A percentile compares a stretch with the other conserved stretches of the same genome.
These are phyloP conservation scores for Chrysoporthe cubensis DNA, from an alignment of 2,329 filamentous ascomycete genomes.

Conservation along the genomic window DNA sequence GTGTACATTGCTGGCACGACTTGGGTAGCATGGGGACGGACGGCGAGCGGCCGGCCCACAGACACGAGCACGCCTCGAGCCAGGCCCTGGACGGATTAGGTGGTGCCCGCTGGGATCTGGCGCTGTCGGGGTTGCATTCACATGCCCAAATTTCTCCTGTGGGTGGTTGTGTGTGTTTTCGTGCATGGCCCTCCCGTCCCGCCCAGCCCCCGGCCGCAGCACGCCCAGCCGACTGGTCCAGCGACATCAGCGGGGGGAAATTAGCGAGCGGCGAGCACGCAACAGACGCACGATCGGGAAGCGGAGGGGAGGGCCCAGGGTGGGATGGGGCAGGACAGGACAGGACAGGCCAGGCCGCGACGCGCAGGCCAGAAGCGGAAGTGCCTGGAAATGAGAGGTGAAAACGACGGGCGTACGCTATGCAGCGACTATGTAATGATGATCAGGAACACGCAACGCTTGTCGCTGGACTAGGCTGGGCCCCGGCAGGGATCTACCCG, in stretches of 20 bases:
- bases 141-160: neutral
- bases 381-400: neutral
- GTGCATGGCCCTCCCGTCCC: neutral
- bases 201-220: neutral
- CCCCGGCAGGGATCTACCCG: constrained; percentile 1
- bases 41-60: neutral
- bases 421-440: neutral
- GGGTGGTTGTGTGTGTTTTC: neutral
- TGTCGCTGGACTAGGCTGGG: neutral
- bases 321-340: neutral
- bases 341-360: too few relatives aligned
- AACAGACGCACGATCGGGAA: neutral
- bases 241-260: neutral
- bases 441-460: neutral
- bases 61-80: neutral
- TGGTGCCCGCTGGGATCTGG: neutral
- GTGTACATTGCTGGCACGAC: neutral
- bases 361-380: neutral
- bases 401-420: too few relatives aligned
- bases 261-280: constrained; percentile 1
- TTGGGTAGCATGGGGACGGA: neutral
- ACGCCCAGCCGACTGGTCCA: constrained; percentile 2
- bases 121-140: constrained; percentile 3
- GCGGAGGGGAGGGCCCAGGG: neutral
- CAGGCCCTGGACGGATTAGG: neutral